Evolutionary conservation across 148 eudicot species (phyloP).

Genomic region (Cornus florida): DNA sequence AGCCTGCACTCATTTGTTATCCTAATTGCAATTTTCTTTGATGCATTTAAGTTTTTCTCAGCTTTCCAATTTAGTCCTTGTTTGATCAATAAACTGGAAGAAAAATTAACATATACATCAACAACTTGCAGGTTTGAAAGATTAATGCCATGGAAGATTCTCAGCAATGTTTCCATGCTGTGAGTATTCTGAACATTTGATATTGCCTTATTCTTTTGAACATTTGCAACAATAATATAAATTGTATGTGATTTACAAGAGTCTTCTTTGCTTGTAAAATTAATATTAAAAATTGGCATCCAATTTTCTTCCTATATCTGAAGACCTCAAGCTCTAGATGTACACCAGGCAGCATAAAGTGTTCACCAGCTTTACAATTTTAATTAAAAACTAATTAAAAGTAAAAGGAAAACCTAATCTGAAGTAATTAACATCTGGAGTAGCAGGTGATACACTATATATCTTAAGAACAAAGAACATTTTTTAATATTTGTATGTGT

Average conservation of each 20-base stretch:
- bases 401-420: background rate
- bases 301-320: background rate
- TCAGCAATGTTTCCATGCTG: background rate
- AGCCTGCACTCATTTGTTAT: background rate
- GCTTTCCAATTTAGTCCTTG: background rate
- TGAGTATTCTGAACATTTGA: background rate
- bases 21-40: background rate
- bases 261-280: background rate
- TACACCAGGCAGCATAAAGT: background rate
- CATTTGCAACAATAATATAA: background rate
- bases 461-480: background rate
- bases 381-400: no score
- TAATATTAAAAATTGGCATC: background rate
- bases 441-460: background rate
- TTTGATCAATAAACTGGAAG: background rate
- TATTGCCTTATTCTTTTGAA: background rate
- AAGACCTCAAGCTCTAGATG: background rate
- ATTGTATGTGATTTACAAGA: background rate
- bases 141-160: constrained; percentile 2
- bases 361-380: no score
- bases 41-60: background rate
- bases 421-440: background rate
- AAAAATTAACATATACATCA: constrained; percentile 1
- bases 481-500: no score
- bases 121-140: constrained; percentile 17